These are phyloP conservation scores for Aspergillus ruber DNA, from an alignment of 2,329 filamentous ascomycete species.

Conservation along the genomic window DNA sequence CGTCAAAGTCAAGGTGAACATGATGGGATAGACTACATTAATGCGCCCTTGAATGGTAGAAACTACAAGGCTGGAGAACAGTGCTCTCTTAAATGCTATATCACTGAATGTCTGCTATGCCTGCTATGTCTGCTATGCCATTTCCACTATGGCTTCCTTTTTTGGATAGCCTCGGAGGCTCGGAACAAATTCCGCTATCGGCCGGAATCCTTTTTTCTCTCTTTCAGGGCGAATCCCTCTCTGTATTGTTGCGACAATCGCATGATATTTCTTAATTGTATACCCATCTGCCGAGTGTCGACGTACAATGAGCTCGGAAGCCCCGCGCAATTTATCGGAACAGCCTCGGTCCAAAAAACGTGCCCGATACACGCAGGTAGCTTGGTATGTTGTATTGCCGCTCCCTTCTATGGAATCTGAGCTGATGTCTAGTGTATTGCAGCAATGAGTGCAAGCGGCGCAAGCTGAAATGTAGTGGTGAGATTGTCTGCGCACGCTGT, in stretches of 20 bases:
- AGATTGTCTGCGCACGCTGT: constrained; percentile 61
- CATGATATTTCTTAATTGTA: not conserved
- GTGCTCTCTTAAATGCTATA: too few relatives aligned
- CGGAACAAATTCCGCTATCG: too few relatives aligned
- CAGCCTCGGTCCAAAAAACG: constrained; percentile 22
- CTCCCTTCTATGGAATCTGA: not conserved
- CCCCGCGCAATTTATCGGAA: constrained; percentile 9
- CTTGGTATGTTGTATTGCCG: constrained; percentile 20
- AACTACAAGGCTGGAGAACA: too few relatives aligned
- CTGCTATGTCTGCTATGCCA: too few relatives aligned
- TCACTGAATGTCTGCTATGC: too few relatives aligned
- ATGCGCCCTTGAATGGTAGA: too few relatives aligned
- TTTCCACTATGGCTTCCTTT: too few relatives aligned
- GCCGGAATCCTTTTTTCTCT: not conserved
- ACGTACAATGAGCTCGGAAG: not conserved
- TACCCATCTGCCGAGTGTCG: not conserved
- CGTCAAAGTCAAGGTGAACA: too few relatives aligned
- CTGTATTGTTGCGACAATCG: not conserved
- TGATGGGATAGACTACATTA: too few relatives aligned
- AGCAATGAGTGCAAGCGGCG: constrained; percentile 70
- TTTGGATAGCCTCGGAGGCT: too few relatives aligned
- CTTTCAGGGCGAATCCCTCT: not conserved
- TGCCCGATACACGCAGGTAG: constrained; percentile 30
- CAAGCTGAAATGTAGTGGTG: constrained; percentile 69
- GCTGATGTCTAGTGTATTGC: constrained; percentile 39